phyloP scores from a whole-genome alignment of 164 flowering plant species.

The Cinnamomum chago region DNA sequence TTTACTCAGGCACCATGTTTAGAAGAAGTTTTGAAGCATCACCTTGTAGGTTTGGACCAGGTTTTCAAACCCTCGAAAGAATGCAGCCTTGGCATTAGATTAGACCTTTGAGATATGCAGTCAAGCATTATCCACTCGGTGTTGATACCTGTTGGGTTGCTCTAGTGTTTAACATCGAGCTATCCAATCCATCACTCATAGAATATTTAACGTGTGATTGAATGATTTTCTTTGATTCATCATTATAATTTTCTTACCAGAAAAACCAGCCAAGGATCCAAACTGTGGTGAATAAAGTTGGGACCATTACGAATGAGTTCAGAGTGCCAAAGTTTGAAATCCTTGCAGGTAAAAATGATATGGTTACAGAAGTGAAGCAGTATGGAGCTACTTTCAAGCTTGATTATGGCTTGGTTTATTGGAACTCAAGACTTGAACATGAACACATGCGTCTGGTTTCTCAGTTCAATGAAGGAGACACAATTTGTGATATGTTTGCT shows the following conservation, averaged over 20 bases:
- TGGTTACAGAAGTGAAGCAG: conserved; percentile 97
- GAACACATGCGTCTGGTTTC: conserved; percentile 87
- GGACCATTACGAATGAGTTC: conserved; percentile 86
- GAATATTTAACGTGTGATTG: not conserved
- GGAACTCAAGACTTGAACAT: conserved; percentile 98
- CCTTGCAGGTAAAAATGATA: conserved; percentile 70
- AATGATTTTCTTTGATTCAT: not conserved
- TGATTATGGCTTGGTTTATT: conserved; percentile 88
- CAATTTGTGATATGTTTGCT: conserved; percentile 93
- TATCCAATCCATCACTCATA: not conserved
- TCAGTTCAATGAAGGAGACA: conserved; percentile 68
- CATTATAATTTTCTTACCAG: conserved; percentile 33
- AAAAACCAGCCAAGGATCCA: conserved; percentile 90
- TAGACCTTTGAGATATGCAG: too few relatives aligned
- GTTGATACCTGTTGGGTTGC: not conserved
- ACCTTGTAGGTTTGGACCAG: too few relatives aligned
- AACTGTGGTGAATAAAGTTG: conserved; percentile 94
- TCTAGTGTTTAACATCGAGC: not conserved
- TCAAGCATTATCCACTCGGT: not conserved
- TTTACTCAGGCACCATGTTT: too few relatives aligned
- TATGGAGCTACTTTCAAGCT: conserved; percentile 94
- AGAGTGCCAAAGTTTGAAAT: conserved; percentile 94
- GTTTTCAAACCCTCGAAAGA: too few relatives aligned
- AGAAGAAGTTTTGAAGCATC: too few relatives aligned
- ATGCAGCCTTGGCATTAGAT: too few relatives aligned